Evolutionary conservation across 192 early-diverging fungal species (phyloP), one percentile per base, ranked within the genome.

Genomic region (Entomortierella parvispora): DNA sequence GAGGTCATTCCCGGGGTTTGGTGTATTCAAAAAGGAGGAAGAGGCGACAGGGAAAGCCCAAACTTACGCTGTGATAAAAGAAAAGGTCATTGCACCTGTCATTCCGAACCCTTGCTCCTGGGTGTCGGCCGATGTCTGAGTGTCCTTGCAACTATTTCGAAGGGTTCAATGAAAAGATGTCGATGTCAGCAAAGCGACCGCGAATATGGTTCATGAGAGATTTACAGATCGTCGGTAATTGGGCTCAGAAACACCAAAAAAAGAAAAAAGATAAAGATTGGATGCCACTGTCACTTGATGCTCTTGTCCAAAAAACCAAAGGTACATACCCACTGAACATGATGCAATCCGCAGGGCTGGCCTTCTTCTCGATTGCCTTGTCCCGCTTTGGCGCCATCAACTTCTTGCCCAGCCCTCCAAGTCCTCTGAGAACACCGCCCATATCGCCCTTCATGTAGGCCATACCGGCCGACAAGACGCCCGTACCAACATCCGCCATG

Each of bases 71-170:
- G 81, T 82, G 28, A 87, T 86, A 20, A 94, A 90, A 0, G 93
- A 90, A 49, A 93, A 85, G 40, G 89, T 88, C 90, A 93, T 92
- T 20, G 91, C 92, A 32, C 91, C 92, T 0, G 90, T 93, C 68
- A 86, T 86, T 11, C 72, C 65, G 37, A 68, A 77, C 22, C 82
- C 86, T 23, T 82, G 83, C 22, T 89, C 83, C 46, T 86, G 82
- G 29, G 92, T 82, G 81, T 94, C 93, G 10, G 92, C 92, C 22
- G 91, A 93, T n/a, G 93, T 94, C 71, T 94, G 92, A 55, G 84
- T 83, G 63, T 94, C 93, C 58, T 91, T 92, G 69, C 93, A 94
- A 29, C 86, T 86, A 64, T 57, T 37, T 6, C 7, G 42, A 22
- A 14, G 31, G 7, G n/a, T 17, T 18, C 17, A 29, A 43, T 3